Evolutionary conservation across 2,329 filamentous ascomycete genomes (phyloP).

Genomic region (Aspergillus unguis): DNA sequence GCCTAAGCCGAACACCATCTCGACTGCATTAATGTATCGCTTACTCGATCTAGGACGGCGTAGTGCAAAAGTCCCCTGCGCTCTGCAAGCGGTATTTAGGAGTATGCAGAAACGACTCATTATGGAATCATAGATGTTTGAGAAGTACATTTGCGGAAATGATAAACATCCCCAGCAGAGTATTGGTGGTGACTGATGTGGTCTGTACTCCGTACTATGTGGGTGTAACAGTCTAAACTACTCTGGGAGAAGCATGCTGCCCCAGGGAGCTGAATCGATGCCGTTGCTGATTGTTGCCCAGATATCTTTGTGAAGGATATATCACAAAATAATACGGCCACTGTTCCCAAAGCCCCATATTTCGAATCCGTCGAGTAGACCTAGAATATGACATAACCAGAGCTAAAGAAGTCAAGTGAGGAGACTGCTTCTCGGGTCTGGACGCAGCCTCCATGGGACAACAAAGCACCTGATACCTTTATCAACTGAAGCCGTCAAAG

Average conservation of each 20-base stretch:
- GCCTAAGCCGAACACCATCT: too few species aligned
- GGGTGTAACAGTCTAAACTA: too few species aligned
- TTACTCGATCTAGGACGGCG: neutral
- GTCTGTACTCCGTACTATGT: too few species aligned
- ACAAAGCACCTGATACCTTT: constrained; percentile 11
- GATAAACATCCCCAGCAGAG: neutral
- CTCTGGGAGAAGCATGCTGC: neutral
- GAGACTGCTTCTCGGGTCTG: constrained; percentile 1
- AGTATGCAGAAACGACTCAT: constrained; percentile 1
- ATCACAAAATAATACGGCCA: neutral
- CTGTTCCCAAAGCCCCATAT: neutral
- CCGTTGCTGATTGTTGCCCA: too few species aligned
- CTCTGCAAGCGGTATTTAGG: neutral
- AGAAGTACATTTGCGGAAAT: neutral
- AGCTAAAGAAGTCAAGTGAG: constrained; percentile 8
- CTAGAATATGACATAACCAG: constrained; percentile 5
- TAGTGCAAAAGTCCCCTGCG: neutral
- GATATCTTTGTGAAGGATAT: too few species aligned
- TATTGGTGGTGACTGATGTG: neutral
- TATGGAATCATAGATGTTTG: neutral
- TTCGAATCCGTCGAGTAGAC: neutral
- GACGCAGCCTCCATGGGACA: constrained; percentile 9
- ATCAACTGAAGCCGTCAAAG: constrained; percentile 2
- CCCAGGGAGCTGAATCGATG: neutral
- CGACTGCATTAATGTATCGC: neutral